Evolutionary conservation across 768 basidiomycete species (phyloP).

Genomic region (Rhodotorula babjevae): DNA sequence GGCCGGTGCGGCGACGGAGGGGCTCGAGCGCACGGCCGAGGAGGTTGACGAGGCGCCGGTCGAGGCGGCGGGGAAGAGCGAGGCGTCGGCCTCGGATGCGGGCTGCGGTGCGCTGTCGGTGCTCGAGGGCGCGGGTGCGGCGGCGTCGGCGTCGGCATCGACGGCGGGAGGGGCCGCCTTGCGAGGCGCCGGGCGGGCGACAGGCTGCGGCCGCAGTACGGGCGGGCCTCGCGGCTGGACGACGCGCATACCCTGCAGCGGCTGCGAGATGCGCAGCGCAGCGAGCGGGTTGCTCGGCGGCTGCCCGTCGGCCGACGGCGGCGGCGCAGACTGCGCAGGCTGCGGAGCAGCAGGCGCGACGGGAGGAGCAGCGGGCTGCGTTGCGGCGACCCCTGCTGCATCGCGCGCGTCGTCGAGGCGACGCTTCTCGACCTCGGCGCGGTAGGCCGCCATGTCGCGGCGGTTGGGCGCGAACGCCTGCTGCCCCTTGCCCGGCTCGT

Average conservation of each 20-base stretch:
- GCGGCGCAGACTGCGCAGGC: not conserved
- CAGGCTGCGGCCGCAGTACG: conserved; percentile 12
- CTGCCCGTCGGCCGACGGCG: not conserved
- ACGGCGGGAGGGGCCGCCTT: not conserved
- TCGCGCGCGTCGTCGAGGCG: conserved; percentile 31
- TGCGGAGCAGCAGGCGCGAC: not conserved
- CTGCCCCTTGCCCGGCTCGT: conserved; percentile 43
- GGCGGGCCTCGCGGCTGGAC: conserved; percentile 1
- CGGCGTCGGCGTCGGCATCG: not conserved
- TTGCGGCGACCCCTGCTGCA: not conserved
- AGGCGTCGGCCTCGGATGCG: not conserved
- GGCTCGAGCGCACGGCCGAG: not conserved
- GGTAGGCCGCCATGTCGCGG: conserved; percentile 42
- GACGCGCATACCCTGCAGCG: not conserved
- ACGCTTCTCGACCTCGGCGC: conserved; percentile 31
- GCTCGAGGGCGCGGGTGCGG: not conserved
- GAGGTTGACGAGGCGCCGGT: not conserved
- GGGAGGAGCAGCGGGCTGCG: not conserved
- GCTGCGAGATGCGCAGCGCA: conserved; percentile 34
- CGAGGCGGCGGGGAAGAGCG: not conserved
- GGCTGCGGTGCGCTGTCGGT: not conserved
- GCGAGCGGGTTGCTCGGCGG: conserved; percentile 26
- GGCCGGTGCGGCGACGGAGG: not conserved
- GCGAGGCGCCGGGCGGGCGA: conserved; percentile 12
- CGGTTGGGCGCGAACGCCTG: conserved; percentile 41